phyloP scores from a whole-genome alignment of 495 filamentous ascomycete species.

The Hamigera avellanea region DNA sequence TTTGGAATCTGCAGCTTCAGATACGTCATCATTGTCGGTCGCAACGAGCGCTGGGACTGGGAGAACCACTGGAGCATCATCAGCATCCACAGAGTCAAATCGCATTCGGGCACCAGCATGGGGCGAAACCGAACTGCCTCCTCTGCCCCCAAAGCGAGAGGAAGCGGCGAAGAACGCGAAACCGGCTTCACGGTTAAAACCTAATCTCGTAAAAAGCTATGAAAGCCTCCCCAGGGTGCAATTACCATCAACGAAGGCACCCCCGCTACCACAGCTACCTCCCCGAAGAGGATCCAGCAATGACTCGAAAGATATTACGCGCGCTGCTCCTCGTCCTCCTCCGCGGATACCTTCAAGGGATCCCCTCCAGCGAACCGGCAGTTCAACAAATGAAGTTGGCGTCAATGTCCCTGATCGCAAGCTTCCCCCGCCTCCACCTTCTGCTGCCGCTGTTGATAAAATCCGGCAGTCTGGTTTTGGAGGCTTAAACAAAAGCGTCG shows the following conservation, averaged over 20 bases:
- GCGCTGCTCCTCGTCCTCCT: constrained; percentile 18
- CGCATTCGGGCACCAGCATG: constrained; percentile 32
- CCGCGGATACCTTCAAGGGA: constrained; percentile 16
- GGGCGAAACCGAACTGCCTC: constrained; percentile 30
- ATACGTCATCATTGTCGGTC: constrained; percentile 23
- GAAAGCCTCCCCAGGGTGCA: constrained; percentile 6
- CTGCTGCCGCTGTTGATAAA: constrained; percentile 16
- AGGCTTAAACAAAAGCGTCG: constrained; percentile 21
- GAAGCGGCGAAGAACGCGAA: constrained; percentile 8
- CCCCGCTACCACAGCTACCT: constrained; percentile 7
- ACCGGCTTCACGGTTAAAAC: constrained; percentile 14
- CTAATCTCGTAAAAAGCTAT: constrained; percentile 11
- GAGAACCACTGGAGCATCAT: constrained; percentile 17
- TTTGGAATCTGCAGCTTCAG: constrained; percentile 24
- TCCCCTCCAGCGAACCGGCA: constrained; percentile 9
- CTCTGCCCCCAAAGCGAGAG: constrained; percentile 30
- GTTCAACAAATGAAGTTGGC: constrained; percentile 5
- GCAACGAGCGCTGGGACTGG: constrained; percentile 26
- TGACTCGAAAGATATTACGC: constrained; percentile 5
- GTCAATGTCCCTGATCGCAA: constrained; percentile 13
- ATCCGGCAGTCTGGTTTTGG: constrained; percentile 28
- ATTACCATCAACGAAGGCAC: neutral
- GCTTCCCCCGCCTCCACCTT: constrained; percentile 23
- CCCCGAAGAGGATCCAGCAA: constrained; percentile 8
- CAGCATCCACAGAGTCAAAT: constrained; percentile 17